Base-by-base conservation (phyloP, 352 stramenopile species). In the Phytophthora sojae region DNA sequence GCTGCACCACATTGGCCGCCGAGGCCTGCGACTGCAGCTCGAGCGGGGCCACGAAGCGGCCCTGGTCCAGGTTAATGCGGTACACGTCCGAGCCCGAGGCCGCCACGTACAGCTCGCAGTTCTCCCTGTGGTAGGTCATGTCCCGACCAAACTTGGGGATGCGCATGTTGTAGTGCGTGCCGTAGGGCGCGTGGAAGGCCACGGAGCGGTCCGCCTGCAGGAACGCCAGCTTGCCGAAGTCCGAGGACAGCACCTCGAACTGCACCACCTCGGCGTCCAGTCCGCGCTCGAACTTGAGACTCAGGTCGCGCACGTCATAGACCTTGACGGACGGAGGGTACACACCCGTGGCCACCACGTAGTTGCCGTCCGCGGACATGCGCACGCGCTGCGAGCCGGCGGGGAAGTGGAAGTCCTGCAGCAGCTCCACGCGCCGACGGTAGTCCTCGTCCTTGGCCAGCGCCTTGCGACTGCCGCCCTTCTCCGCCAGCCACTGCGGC, bases 391-490 rank as follows among this genome's bases (percentile, higher is more conserved):
- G 96, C 26, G 91, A 97, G 19, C 94, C 96, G 35, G 95, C 94
- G 4, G 92, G 89, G 74, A 99, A 99, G 76, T 99, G 93, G 75
- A 99, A 99, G 74, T 99, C 98, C 89, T 99, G 98, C 64, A 99
- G 88, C 19, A 99, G 80, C 73, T 99, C 98, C 37, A 99, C 98
- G 90, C 75, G 68, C 52, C 94, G 91, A 39, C 97, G 85, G 71
- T 96, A 97, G 66, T 96, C 90, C 39, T 81, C 66, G 47, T 76
- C 69, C 49, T 80, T 78, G 26, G 59, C 66, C 37, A 83, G 65
- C n/a, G 73, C 68, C 59, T 71, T 79, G 42, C 69, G 77, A 63
- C 64, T 80, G 30, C 62, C 69, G 4, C 69, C 51, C 71, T 97
- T 97, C 69, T 99, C 95, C 5, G 90, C 88, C 37, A 98, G 74